Percentiles rank a stretch among this genome's conserved stretches.
Conservation (phyloP, 169 alveolate genomes). For the Blepharisma undulans region DNA sequence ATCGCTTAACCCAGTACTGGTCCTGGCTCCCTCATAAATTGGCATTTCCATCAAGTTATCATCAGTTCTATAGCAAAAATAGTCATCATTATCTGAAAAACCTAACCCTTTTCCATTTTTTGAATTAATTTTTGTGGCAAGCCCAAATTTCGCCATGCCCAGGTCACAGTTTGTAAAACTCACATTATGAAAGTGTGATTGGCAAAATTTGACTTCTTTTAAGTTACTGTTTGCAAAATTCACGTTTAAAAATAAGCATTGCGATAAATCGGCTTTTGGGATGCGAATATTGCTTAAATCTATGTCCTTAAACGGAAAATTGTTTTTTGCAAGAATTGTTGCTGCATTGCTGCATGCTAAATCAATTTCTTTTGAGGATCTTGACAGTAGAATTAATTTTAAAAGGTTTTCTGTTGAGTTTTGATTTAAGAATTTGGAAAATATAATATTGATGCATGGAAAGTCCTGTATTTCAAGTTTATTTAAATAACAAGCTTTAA, state of each 20-base stretch:
- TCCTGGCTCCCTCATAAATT: not conserved
- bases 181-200: not conserved
- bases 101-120: not conserved
- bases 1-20: not conserved
- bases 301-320: not conserved
- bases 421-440: not conserved
- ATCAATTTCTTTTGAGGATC: not conserved
- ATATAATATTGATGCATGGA: not conserved
- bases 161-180: not conserved
- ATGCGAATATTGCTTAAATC: not conserved
- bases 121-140: no score
- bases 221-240: not conserved
- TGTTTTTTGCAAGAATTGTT: not conserved
- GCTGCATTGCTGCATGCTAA: not conserved
- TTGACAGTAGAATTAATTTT: not conserved
- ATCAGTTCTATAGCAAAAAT: not conserved
- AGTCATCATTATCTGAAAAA: not conserved
- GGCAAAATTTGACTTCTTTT: not conserved
- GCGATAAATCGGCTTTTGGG: not conserved
- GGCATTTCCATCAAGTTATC: not conserved
- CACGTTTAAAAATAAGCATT: not conserved
- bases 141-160: not conserved
- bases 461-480: not conserved
- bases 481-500: not conserved
- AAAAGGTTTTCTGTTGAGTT: not conserved